phyloP scores from a whole-genome alignment of 352 stramenopile species.

The Peronosclerospora sorghi region DNA sequence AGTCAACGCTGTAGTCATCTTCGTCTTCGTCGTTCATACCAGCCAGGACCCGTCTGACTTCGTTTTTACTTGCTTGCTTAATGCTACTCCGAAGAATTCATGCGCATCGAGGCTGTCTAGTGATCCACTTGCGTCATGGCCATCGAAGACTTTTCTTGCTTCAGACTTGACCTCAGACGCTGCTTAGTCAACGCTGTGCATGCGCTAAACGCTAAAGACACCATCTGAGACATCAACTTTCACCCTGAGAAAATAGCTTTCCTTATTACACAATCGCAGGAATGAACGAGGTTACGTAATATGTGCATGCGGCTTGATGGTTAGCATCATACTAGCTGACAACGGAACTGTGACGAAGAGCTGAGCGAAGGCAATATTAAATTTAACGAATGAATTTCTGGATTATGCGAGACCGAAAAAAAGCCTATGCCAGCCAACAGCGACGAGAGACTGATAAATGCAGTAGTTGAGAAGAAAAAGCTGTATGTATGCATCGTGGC shows the following conservation, averaged over 20 bases:
- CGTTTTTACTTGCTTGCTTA: slow-evolving; percentile 7
- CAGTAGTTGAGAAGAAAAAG: too few species aligned
- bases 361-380: slow-evolving; percentile 21
- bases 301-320: too few species aligned
- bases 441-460: too few species aligned
- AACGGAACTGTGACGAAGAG: too few species aligned
- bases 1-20: slow-evolving; percentile 59
- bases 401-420: slow-evolving; percentile 26
- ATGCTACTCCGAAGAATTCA: neutral
- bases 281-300: too few species aligned
- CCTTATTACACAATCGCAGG: neutral
- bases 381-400: slow-evolving; percentile 44
- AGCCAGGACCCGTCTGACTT: slow-evolving; percentile 10
- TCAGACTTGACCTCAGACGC: slow-evolving; percentile 61
- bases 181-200: slow-evolving; percentile 66
- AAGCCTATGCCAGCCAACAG: too few species aligned
- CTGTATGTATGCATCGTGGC: slow-evolving; percentile 8
- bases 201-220: slow-evolving; percentile 8
- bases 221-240: neutral
- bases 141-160: slow-evolving; percentile 16
- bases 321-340: too few species aligned
- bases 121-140: slow-evolving; percentile 38
- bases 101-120: slow-evolving; percentile 26
- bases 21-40: slow-evolving; percentile 38
- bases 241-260: too few species aligned